phyloP scores from a whole-genome alignment of 2,329 filamentous ascomycete genomes.

The Talaromyces piceae region DNA sequence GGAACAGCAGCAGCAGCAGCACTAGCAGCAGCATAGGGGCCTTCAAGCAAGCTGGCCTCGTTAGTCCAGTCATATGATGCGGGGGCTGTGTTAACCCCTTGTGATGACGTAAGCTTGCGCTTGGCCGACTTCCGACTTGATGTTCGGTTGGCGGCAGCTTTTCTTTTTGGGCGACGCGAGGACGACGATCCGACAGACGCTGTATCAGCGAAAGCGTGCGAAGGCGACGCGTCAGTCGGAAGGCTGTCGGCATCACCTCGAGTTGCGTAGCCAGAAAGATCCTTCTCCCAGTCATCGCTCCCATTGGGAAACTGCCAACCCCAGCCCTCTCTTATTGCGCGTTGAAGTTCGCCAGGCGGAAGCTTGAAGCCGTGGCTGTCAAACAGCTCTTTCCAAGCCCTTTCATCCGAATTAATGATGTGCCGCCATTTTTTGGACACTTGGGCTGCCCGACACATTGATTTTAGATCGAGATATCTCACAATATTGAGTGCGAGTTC shows the following conservation, averaged over 20 bases:
- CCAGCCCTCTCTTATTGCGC: slow-evolving; percentile 87
- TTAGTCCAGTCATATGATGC: slow-evolving; percentile 40
- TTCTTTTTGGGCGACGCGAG: slow-evolving; percentile 39
- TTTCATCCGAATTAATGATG: slow-evolving; percentile 86
- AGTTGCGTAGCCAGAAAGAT: slow-evolving; percentile 48
- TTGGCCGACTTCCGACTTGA: slow-evolving; percentile 50
- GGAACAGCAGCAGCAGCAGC: slow-evolving; percentile 77
- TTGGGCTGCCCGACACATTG: slow-evolving; percentile 82
- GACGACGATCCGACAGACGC: slow-evolving; percentile 16
- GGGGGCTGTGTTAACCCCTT: slow-evolving; percentile 26
- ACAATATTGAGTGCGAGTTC: slow-evolving; percentile 85
- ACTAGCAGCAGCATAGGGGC: slow-evolving; percentile 74
- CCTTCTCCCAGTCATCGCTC: slow-evolving; percentile 66
- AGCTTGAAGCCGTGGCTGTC: slow-evolving; percentile 75
- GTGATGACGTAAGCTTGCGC: slow-evolving; percentile 42
- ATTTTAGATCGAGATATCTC: slow-evolving; percentile 74
- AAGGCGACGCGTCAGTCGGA: slow-evolving; percentile 14
- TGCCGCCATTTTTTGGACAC: slow-evolving; percentile 92
- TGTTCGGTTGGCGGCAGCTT: slow-evolving; percentile 38
- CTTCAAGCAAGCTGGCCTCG: slow-evolving; percentile 55
- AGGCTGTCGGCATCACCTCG: slow-evolving; percentile 32
- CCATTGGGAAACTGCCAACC: slow-evolving; percentile 89
- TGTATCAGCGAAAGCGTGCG: slow-evolving; percentile 20
- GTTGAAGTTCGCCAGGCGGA: slow-evolving; percentile 72
- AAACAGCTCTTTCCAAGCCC: slow-evolving; percentile 88